These are phyloP conservation scores for Alternaria atra DNA, from an alignment of 2,329 filamentous ascomycete species.

Conservation along the genomic window DNA sequence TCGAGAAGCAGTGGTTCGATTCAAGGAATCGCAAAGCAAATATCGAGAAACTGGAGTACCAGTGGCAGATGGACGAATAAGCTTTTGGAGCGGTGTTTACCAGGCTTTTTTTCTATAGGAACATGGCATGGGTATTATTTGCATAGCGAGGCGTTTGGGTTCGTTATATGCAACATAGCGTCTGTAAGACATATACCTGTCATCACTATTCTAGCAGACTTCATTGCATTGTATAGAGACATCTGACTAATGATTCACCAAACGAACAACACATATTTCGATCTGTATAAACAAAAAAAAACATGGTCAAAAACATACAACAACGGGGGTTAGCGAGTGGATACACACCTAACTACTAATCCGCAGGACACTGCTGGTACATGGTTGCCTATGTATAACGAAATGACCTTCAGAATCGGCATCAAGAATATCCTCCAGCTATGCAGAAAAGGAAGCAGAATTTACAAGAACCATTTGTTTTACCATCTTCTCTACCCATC, in stretches of 20 bases:
- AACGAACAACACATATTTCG: too few species aligned
- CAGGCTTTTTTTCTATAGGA: neutral
- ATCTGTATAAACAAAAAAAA: neutral
- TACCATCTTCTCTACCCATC: too few species aligned
- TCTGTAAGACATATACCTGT: neutral
- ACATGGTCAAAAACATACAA: neutral
- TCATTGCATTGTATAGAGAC: neutral
- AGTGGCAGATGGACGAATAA: slow-evolving; percentile 95
- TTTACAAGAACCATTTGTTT: too few species aligned
- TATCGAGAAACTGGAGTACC: slow-evolving; percentile 82
- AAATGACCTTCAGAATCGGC: too few species aligned
- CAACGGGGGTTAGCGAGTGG: neutral
- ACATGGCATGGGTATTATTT: slow-evolving; percentile 1
- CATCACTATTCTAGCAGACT: neutral
- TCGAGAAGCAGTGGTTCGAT: slow-evolving; percentile 92
- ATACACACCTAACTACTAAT: neutral
- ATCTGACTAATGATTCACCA: neutral
- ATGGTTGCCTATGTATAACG: too few species aligned
- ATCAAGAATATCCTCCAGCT: too few species aligned
- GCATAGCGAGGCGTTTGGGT: slow-evolving; percentile 21
- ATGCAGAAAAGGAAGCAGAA: too few species aligned
- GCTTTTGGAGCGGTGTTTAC: too few species aligned
- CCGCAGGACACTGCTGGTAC: too few species aligned
- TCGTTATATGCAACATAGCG: neutral
- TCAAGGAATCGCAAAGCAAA: slow-evolving; percentile 80